phyloP scores from a whole-genome alignment of 176 grass and related monocot species.

The Eragrostis curvula region DNA sequence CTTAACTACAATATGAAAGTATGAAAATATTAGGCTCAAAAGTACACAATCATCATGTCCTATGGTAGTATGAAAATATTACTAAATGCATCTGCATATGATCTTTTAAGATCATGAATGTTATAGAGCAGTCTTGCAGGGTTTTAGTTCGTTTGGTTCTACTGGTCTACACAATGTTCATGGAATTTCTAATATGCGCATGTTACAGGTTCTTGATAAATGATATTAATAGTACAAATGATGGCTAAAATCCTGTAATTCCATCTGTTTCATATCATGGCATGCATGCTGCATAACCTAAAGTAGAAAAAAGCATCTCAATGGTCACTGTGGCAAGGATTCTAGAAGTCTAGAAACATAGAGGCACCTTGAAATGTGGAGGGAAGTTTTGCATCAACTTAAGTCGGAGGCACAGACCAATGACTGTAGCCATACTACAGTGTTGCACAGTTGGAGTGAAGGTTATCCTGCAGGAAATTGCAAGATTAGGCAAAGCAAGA shows the following conservation, averaged over 20 bases:
- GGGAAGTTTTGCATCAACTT: slow-evolving; percentile 93
- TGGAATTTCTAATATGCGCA: background rate
- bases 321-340: background rate
- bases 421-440: slow-evolving; percentile 97
- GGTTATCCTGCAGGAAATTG: slow-evolving; percentile 78
- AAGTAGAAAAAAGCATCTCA: slow-evolving; percentile 4
- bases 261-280: background rate
- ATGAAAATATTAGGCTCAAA: background rate
- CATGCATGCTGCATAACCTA: background rate
- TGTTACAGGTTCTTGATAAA: background rate
- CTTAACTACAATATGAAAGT: background rate
- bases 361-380: slow-evolving; percentile 87
- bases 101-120: background rate
- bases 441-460: slow-evolving; percentile 99
- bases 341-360: slow-evolving; percentile 19
- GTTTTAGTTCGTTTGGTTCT: background rate
- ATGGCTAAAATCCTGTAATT: background rate
- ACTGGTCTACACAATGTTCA: background rate
- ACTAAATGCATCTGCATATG: background rate
- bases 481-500: background rate
- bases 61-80: background rate
- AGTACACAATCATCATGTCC: background rate
- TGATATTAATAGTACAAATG: background rate
- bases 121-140: slow-evolving; percentile 1
- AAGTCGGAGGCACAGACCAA: slow-evolving; percentile 89